Evolutionary conservation across 257 asterid genomes (phyloP), one percentile per base, ranked within the genome.

Genomic region (Rubia yunnanensis): DNA sequence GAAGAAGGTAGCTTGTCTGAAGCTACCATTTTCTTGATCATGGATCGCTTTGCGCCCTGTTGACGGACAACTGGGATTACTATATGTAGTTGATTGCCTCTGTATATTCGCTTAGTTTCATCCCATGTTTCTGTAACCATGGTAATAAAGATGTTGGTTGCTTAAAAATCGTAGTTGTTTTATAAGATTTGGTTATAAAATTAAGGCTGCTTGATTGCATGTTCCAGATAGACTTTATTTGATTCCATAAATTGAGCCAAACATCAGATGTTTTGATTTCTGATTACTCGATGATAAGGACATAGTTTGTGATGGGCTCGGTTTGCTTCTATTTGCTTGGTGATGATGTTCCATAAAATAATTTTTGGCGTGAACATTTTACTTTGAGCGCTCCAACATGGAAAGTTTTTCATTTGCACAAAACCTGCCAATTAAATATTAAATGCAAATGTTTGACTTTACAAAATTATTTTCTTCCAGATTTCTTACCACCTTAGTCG

Each of bases 1-100:
- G 11, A 72, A 66, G 65, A 81, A 10, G 81, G 72, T 30, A 54
- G 72, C 31, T 75, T 85, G 81, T 82, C 79, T 0, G 97, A 89
- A 69, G 72, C 82, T 14, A 77, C 86, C 1, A 65, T 87, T 4
- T 72, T 71, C 35, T 66, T 85, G 84, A 88, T 89, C 75, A 77
- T 89, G 82, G 97, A 89, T 77, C 89, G 94, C 3, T 87, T 87
- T 60, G 87, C 91, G n/a, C 89, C 94, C 1, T 78, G 81, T 35
- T 89, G 79, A 36, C 10, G 10, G n/a, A 3, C n/a, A 0, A 39
- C 14, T n/a, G 13, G n/a, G 20, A 14, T 44, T 14, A 44, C 52
- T 15, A 15, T 44, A 44, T 14, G 1, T 44, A 44, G 6, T 4
- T 52, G 22, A 20, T 53, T 24, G 11, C 59, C 59, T 23, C 31